Conservation (phyloP, 1,139 yeast genomes). For the Kodamaea arcana region DNA sequence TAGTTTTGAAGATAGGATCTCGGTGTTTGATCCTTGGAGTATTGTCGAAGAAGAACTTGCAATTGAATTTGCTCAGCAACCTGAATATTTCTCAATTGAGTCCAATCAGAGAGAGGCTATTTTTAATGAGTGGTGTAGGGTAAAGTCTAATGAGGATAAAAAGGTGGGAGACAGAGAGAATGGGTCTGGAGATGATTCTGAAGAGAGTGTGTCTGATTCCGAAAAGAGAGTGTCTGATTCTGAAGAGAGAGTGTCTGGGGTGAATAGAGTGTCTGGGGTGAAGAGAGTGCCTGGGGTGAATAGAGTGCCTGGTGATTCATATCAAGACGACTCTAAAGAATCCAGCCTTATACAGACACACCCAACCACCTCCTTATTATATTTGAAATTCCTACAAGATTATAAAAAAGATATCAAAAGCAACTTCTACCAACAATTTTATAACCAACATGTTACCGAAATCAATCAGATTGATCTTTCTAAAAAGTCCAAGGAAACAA, state of each 20-base stretch:
- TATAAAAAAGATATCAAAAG: slow-evolving; percentile 28
- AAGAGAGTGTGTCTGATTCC: too few species aligned
- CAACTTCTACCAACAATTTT: slow-evolving; percentile 26
- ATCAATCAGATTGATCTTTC: slow-evolving; percentile 14
- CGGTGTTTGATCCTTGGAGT: slow-evolving; percentile 37
- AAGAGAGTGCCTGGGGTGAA: too few species aligned
- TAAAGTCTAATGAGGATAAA: not conserved
- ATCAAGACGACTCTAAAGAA: too few species aligned
- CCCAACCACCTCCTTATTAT: slow-evolving; percentile 25
- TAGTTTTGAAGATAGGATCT: slow-evolving; percentile 20
- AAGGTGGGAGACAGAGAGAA: not conserved
- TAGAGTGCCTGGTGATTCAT: too few species aligned
- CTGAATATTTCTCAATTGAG: slow-evolving; percentile 21
- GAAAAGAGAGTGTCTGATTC: too few species aligned
- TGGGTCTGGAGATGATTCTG: too few species aligned
- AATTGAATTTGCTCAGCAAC: slow-evolving; percentile 23
- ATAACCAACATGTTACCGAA: slow-evolving; percentile 14
- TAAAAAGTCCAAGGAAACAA: slow-evolving; percentile 17
- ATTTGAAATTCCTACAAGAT: slow-evolving; percentile 25
- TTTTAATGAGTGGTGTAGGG: slow-evolving; percentile 6
- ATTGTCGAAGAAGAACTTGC: slow-evolving; percentile 37
- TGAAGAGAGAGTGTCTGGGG: too few species aligned
- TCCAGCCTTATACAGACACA: too few species aligned
- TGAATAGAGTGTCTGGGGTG: too few species aligned
- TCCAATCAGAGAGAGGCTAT: slow-evolving; percentile 4